Evolutionary conservation across 176 grass and related monocot genomes (phyloP).

Genomic region (Tillandsia leiboldiana): DNA sequence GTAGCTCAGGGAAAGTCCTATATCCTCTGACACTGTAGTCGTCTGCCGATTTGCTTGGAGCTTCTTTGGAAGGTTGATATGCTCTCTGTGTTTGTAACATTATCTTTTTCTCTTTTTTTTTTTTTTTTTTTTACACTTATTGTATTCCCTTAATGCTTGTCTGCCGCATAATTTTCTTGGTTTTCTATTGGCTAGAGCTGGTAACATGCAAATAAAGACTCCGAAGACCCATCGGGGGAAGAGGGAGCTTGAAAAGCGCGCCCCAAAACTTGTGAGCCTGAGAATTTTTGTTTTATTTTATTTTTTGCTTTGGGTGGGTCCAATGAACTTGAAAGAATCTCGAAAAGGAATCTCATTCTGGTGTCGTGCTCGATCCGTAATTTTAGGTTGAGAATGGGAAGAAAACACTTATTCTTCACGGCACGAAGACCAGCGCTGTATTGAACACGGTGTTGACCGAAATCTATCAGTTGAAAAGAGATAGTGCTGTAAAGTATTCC

Average conservation of each 20-base stretch:
- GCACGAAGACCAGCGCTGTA: slow-evolving; percentile 69
- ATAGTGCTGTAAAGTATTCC: slow-evolving; percentile 65
- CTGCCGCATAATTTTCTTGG: background rate
- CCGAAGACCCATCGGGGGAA: slow-evolving; percentile 52
- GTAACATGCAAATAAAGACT: slow-evolving; percentile 37
- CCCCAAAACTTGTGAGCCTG: slow-evolving; percentile 66
- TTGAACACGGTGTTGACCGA: slow-evolving; percentile 62
- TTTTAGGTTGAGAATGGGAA: slow-evolving; percentile 78
- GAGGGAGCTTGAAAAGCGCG: slow-evolving; percentile 61
- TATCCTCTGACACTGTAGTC: too few species aligned
- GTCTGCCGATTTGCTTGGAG: background rate
- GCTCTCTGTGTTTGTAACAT: background rate
- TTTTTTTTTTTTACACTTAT: background rate
- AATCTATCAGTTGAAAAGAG: slow-evolving; percentile 77
- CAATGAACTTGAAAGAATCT: background rate
- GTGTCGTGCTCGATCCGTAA: background rate
- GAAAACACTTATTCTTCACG: slow-evolving; percentile 86
- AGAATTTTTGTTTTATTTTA: background rate
- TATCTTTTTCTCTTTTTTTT: background rate
- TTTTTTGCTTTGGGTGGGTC: background rate
- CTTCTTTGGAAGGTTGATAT: background rate
- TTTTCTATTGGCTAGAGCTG: background rate
- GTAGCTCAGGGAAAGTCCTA: too few species aligned
- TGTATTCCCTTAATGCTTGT: background rate
- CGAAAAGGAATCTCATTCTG: background rate